These are phyloP conservation scores for Globisporangium barbulae DNA, from an alignment of 352 stramenopile species.

Conservation along the genomic window DNA sequence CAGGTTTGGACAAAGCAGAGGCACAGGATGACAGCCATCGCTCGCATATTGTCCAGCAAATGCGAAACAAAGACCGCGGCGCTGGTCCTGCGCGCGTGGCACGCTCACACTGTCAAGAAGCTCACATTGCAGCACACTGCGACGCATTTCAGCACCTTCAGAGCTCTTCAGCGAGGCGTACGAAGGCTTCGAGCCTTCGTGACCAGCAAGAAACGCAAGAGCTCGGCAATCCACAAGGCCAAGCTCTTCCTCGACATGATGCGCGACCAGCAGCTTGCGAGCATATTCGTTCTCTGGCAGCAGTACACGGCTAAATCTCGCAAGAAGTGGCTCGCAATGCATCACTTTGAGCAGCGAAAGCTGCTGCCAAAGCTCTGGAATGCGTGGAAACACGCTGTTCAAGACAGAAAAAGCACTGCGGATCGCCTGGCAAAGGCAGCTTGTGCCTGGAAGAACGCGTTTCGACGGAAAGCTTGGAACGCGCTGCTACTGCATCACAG, in stretches of 20 bases:
- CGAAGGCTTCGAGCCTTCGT: conserved; percentile 14
- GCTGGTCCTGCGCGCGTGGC: conserved; percentile 24
- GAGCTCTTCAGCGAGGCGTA: conserved; percentile 22
- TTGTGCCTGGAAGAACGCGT: conserved; percentile 21
- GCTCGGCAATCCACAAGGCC: conserved; percentile 13
- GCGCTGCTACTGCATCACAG: conserved; percentile 15
- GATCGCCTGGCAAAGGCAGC: conserved; percentile 9
- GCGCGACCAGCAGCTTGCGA: conserved; percentile 11
- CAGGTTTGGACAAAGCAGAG: conserved; percentile 26
- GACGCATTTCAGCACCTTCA: conserved; percentile 21
- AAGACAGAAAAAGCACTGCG: neutral
- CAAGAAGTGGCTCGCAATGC: conserved; percentile 22
- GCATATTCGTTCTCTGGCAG: conserved; percentile 28
- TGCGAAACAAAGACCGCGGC: conserved; percentile 16
- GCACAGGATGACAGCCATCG: conserved; percentile 24
- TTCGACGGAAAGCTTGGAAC: conserved; percentile 27
- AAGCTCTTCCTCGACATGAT: conserved; percentile 23
- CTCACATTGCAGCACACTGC: conserved; percentile 9
- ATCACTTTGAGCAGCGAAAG: conserved; percentile 24
- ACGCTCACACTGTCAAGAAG: conserved; percentile 11
- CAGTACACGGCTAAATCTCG: conserved; percentile 13
- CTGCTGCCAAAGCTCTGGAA: conserved; percentile 29
- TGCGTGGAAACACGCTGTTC: conserved; percentile 20
- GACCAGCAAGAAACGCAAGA: conserved; percentile 6
- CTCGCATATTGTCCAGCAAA: conserved; percentile 23